A percentile compares a stretch with the other conserved stretches of the same genome.
These are phyloP conservation scores for Elsinoe batatas DNA, from an alignment of 2,329 filamentous ascomycete species.

Conservation along the genomic window DNA sequence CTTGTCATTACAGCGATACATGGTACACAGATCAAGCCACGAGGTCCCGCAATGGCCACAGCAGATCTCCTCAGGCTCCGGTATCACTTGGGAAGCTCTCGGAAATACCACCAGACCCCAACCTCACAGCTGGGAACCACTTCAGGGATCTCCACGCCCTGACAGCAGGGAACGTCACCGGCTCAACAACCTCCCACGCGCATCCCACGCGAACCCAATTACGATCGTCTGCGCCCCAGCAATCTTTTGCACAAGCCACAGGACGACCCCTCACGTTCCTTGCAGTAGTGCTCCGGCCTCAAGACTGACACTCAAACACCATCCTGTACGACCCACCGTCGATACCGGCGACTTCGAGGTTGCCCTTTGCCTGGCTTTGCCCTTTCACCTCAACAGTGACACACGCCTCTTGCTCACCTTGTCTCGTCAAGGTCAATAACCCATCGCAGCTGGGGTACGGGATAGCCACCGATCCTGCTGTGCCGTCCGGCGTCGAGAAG, in stretches of 20 bases:
- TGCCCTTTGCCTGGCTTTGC: conserved; percentile 8
- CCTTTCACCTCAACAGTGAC: conserved; percentile 12
- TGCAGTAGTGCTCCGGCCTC: not conserved
- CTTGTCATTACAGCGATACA: too few species aligned
- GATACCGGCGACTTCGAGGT: conserved; percentile 14
- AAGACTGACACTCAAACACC: not conserved
- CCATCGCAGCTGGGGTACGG: conserved; percentile 15
- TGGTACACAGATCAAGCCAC: too few species aligned
- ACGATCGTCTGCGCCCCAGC: not conserved
- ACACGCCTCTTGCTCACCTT: conserved; percentile 11
- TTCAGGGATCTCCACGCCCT: not conserved
- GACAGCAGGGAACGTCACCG: conserved; percentile 1
- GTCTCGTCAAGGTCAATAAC: conserved; percentile 11
- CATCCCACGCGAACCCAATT: not conserved
- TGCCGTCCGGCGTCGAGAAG: conserved; percentile 7
- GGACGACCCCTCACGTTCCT: not conserved
- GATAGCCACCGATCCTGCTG: conserved; percentile 5
- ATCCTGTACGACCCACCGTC: conserved; percentile 12
- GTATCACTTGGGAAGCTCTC: too few species aligned
- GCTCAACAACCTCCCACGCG: not conserved
- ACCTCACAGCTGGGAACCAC: not conserved
- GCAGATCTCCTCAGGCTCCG: too few species aligned
- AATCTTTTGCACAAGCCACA: not conserved
- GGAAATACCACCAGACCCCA: not conserved
- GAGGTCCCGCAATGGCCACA: too few species aligned